phyloP scores from a whole-genome alignment of 2,329 filamentous ascomycete genomes.

The Volutella citrinella region DNA sequence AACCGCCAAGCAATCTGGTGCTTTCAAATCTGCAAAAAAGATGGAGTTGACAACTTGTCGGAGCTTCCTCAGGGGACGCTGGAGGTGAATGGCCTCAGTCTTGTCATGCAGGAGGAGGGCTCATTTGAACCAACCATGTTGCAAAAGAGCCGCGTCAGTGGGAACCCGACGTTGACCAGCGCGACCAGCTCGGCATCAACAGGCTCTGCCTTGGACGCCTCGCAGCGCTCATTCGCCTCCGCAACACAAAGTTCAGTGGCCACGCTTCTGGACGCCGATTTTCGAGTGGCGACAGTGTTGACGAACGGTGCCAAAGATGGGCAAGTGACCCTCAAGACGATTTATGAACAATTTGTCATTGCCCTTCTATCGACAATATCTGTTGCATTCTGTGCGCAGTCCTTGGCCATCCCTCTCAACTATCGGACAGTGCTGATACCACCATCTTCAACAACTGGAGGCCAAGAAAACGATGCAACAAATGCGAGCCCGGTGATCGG shows the following conservation, averaged over 20 bases:
- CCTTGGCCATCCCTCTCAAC: slow-evolving; percentile 51
- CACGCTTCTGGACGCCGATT: slow-evolving; percentile 24
- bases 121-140: slow-evolving; percentile 48
- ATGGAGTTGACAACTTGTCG: slow-evolving; percentile 26
- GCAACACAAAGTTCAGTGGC: slow-evolving; percentile 13
- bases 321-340: slow-evolving; percentile 34
- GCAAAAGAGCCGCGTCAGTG: slow-evolving; percentile 40
- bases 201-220: slow-evolving; percentile 37
- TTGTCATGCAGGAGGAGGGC: slow-evolving; percentile 48
- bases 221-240: slow-evolving; percentile 22
- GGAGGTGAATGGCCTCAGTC: slow-evolving; percentile 41
- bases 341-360: slow-evolving; percentile 53
- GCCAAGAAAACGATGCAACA: slow-evolving; percentile 14
- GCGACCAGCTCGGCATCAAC: slow-evolving; percentile 46
- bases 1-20: slow-evolving; percentile 51
- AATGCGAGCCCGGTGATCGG: slow-evolving; percentile 37
- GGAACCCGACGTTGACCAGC: slow-evolving; percentile 40
- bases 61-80: slow-evolving; percentile 36
- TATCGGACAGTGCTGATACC: slow-evolving; percentile 50
- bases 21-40: slow-evolving; percentile 47
- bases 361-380: slow-evolving; percentile 51
- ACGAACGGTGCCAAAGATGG: slow-evolving; percentile 20
- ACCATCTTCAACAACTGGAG: slow-evolving; percentile 14
- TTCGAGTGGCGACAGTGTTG: slow-evolving; percentile 26
- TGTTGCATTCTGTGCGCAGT: slow-evolving; percentile 45